Conservation (phyloP, 768 basidiomycete species). For the Dacryopinax spathularia region DNA sequence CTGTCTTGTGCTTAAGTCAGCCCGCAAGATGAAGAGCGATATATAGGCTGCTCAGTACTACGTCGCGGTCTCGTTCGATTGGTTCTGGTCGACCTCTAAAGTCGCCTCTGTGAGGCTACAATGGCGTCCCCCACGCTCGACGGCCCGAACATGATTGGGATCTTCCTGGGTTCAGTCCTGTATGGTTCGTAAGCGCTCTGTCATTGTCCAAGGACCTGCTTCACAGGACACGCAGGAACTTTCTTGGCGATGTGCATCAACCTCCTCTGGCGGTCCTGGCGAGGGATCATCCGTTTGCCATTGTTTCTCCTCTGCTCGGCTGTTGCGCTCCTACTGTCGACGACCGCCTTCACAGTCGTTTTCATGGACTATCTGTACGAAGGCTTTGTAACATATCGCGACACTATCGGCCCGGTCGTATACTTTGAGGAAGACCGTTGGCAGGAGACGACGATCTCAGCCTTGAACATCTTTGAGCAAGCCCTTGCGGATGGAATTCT, state of each 20-base stretch:
- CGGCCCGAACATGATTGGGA: background rate
- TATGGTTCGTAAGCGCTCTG: background rate
- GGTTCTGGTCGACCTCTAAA: too few relatives aligned
- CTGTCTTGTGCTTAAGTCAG: too few relatives aligned
- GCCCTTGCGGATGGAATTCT: background rate
- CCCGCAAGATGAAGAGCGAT: too few relatives aligned
- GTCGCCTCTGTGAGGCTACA: too few relatives aligned
- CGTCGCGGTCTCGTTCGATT: too few relatives aligned
- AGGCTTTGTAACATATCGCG: background rate
- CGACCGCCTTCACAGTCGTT: background rate
- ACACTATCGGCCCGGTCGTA: background rate
- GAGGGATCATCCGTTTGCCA: background rate
- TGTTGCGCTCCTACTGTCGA: background rate
- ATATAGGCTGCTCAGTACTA: too few relatives aligned
- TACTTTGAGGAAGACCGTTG: background rate
- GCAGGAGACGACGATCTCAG: background rate
- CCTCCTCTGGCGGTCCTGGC: background rate
- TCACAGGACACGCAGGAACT: background rate
- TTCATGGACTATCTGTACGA: background rate
- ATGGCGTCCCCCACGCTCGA: background rate
- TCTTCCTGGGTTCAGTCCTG: background rate
- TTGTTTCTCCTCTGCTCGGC: background rate
- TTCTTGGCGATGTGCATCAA: background rate
- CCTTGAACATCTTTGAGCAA: background rate
- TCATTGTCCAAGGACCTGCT: background rate